Conservation (phyloP, 2,329 filamentous ascomycete genomes). For the Claviceps purpurea region DNA sequence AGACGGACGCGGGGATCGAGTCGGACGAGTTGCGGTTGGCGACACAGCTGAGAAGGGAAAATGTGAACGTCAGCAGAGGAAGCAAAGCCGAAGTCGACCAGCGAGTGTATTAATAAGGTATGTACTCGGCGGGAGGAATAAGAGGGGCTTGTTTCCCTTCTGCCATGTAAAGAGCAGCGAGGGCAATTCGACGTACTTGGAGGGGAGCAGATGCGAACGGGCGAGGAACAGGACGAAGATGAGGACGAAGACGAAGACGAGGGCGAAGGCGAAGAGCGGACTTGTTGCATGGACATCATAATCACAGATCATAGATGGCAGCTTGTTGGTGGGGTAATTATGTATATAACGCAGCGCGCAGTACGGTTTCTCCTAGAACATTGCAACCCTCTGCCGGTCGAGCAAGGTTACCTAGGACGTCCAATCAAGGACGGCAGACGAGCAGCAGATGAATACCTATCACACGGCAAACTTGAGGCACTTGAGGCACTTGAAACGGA, state of each 20-base stretch:
- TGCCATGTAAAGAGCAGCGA: background rate
- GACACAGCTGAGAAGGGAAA: slow-evolving; percentile 17
- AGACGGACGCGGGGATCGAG: slow-evolving; percentile 42
- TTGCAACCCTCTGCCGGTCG: slow-evolving; percentile 11
- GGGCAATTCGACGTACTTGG: slow-evolving; percentile 38
- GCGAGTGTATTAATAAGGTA: background rate
- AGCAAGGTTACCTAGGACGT: background rate
- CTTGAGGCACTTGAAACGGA: background rate
- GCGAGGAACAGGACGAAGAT: slow-evolving; percentile 24
- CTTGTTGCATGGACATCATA: slow-evolving; percentile 51
- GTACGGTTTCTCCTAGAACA: slow-evolving; percentile 14
- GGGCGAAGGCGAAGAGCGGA: slow-evolving; percentile 28
- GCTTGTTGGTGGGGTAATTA: slow-evolving; percentile 14
- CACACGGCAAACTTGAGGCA: background rate
- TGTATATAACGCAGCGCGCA: slow-evolving; percentile 16
- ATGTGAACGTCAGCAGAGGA: slow-evolving; percentile 16
- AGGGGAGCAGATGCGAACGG: slow-evolving; percentile 43
- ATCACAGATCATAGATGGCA: slow-evolving; percentile 20
- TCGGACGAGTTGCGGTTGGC: slow-evolving; percentile 21
- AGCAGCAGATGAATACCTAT: background rate
- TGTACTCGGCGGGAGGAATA: background rate
- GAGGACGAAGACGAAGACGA: background rate
- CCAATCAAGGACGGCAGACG: background rate
- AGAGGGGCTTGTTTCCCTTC: background rate
- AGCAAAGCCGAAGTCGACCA: background rate